phyloP scores from a whole-genome alignment of 805 yeast genomes.

The Alloascoidea hylecoeti region DNA sequence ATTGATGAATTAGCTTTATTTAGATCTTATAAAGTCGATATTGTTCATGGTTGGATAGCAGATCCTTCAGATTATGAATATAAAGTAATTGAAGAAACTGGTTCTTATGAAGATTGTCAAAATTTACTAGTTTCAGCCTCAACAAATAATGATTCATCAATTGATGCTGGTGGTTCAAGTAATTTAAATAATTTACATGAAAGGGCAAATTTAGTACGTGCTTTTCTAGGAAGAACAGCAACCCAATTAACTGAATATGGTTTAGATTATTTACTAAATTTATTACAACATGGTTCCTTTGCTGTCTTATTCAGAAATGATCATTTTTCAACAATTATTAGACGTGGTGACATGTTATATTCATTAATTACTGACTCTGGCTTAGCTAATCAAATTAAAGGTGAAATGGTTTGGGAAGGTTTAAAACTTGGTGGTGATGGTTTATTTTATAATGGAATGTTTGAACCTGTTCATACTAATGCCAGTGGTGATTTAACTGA shows the following conservation, averaged over 20 bases:
- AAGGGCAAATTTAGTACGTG: conserved; percentile 15
- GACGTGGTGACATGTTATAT: conserved; percentile 31
- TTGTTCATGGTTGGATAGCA: conserved; percentile 82
- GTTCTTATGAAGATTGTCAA: conserved; percentile 47
- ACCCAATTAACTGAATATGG: conserved; percentile 74
- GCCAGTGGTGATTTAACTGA: conserved; percentile 12
- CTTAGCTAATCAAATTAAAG: conserved; percentile 23
- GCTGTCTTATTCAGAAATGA: conserved; percentile 80
- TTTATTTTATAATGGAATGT: conserved; percentile 51
- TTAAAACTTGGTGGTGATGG: conserved; percentile 54
- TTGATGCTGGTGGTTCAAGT: conserved; percentile 1
- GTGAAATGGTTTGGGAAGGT: conserved; percentile 71
- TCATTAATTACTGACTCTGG: conserved; percentile 66
- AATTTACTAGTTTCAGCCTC: conserved; percentile 31
- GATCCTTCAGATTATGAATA: conserved; percentile 24
- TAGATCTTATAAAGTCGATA: conserved; percentile 36
- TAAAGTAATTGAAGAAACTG: conserved; percentile 22
- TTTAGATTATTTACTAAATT: conserved; percentile 26
- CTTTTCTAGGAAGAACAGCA: conserved; percentile 45
- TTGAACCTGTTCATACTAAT: conserved; percentile 25
- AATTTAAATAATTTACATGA: neutral
- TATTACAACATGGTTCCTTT: conserved; percentile 36
- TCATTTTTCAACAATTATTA: conserved; percentile 63
- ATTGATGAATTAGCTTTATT: conserved; percentile 45
- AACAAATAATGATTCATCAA: conserved; percentile 13